Conservation (phyloP, 129 eudicot species). For the Logfia minima region DNA sequence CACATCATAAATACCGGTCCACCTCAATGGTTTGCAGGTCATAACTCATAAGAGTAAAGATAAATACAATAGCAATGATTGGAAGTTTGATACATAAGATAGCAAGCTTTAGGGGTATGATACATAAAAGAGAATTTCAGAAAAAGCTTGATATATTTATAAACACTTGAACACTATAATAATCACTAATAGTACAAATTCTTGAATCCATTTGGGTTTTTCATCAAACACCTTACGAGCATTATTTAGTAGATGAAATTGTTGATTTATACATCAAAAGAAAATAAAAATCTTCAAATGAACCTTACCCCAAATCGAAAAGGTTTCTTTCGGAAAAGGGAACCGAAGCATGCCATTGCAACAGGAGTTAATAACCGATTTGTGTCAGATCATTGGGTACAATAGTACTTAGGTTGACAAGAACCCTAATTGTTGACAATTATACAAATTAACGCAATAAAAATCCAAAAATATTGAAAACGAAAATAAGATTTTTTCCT, state of each 20-base stretch:
- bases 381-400: constrained; percentile 23
- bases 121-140: no score
- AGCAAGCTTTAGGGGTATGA: no score
- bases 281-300: not conserved
- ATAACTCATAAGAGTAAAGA: no score
- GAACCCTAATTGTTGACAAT: constrained; percentile 29
- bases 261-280: not conserved
- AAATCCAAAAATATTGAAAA: constrained; percentile 16
- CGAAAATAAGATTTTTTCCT: not conserved
- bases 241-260: not conserved
- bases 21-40: no score
- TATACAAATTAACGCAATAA: constrained; percentile 13
- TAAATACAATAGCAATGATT: no score
- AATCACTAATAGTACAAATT: constrained; percentile 12
- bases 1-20: no score
- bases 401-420: constrained; percentile 31
- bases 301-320: constrained; percentile 43
- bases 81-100: no score
- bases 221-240: constrained; percentile 11
- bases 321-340: constrained; percentile 47
- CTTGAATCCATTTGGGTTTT: constrained; percentile 16
- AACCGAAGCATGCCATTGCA: constrained; percentile 52
- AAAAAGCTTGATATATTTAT: no score
- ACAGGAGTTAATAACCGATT: not conserved
- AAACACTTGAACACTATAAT: not conserved